Evolutionary conservation across 2,329 filamentous ascomycete genomes (phyloP), one percentile per base, ranked within the genome.

Genomic region (Penicillium crustosum): DNA sequence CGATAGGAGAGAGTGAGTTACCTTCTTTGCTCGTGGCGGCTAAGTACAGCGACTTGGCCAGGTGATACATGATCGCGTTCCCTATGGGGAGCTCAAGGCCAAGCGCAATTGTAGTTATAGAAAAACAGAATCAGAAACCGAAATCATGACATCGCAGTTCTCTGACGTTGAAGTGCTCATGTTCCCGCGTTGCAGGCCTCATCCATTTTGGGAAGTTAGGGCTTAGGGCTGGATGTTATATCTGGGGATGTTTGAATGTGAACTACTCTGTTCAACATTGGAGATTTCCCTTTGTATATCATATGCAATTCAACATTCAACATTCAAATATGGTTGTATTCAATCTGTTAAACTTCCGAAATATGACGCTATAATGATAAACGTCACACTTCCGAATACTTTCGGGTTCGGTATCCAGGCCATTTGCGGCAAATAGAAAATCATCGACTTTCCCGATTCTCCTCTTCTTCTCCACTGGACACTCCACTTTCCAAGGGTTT

Each of bases 11-110:
- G 4, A 33, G 19, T 25, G 8, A 17, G 27, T 31, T 70, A 91
- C 92, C 91, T 85, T 97, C 93, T 85, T 97, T 97, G 78, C 91
- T 96, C 19, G 93, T 97, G 57, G 91, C 93, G 74, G 96, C 91
- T 69, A 94, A 86, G 78, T 97, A 99, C 58, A 99, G 83, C 59
- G 91, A 93, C 76, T 97, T 97, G 71, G 91, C 88, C 68, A 99
- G 87, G 79, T 97, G 93, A 80, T 97, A 97, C 93, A 97, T 97
- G 58, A 64, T 73, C 65, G 66, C 61, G 61, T 61, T 60, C 61
- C 51, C 44, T 36, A 61, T 35, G 57, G 61, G 61, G 57, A 59
- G 55, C 60, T 63, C 61, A 58, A 59, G 61, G 54, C 59, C 61
- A 60, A 51, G 58, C 50, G 56, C 57, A 51, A 59, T 59, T 50